Evolutionary conservation across 139 green algal species (phyloP).

Genomic region (Closterium sp.): DNA sequence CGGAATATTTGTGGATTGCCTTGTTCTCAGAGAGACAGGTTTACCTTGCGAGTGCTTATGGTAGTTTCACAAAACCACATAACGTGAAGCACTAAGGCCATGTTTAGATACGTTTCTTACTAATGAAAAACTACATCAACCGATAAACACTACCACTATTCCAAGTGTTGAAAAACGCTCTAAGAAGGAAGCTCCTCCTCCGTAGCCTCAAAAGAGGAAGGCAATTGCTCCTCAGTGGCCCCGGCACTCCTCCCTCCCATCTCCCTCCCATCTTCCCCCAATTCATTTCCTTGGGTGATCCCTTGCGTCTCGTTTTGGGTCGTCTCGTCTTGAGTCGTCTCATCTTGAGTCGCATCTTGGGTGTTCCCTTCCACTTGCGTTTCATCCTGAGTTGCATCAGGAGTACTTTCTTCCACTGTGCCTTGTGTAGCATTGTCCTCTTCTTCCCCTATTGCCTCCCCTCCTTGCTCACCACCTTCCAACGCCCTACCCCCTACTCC

Average conservation of each 20-base stretch:
- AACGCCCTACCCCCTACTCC: not conserved
- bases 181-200: not conserved
- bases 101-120: no score
- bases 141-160: no score
- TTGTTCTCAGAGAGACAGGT: not conserved
- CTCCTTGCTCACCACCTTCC: not conserved
- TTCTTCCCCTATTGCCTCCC: not conserved
- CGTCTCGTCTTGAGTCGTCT: not conserved
- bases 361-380: not conserved
- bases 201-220: not conserved
- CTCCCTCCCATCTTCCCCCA: not conserved
- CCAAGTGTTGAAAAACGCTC: not conserved
- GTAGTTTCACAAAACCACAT: not conserved
- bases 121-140: no score
- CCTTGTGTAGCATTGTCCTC: not conserved
- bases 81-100: no score
- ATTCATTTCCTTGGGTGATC: not conserved
- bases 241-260: not conserved
- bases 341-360: not conserved
- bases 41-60: not conserved
- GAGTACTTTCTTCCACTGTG: not conserved
- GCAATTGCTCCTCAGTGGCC: not conserved
- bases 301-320: not conserved
- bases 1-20: not conserved
- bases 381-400: not conserved